Conservation (phyloP, 179 eudicot genomes). For the Camellia oleifera region DNA sequence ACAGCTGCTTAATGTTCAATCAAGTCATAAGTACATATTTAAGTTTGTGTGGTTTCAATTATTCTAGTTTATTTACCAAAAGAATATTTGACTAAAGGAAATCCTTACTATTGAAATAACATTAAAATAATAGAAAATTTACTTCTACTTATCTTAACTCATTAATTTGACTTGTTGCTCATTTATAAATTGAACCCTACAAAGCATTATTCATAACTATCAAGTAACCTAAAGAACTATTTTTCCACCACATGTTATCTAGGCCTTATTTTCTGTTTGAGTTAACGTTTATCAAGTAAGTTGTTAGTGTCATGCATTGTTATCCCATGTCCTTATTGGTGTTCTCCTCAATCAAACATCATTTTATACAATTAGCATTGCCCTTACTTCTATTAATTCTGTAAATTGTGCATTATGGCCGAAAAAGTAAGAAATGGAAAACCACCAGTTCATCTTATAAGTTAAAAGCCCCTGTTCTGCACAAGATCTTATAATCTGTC, state of each 20-base stretch:
- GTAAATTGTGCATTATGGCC: too few relatives aligned
- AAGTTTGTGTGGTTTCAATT: too few relatives aligned
- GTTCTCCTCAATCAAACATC: not conserved
- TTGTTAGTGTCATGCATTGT: not conserved
- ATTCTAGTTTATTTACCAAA: too few relatives aligned
- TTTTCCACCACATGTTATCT: not conserved
- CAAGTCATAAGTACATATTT: too few relatives aligned
- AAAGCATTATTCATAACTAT: not conserved
- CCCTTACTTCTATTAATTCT: not conserved
- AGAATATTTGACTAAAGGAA: too few relatives aligned
- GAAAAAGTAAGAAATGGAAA: not conserved
- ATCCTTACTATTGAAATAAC: too few relatives aligned
- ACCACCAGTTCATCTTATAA: not conserved
- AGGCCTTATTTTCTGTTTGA: not conserved
- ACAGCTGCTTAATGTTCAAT: too few relatives aligned
- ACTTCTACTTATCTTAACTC: too few relatives aligned
- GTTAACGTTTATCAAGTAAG: not conserved
- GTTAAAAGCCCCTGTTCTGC: not conserved
- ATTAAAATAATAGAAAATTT: not conserved
- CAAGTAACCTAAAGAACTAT: not conserved
- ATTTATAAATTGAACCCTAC: not conserved
- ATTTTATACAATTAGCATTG: not conserved
- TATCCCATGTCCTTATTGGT: not conserved
- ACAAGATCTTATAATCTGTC: not conserved
- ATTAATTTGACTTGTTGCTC: too few relatives aligned